Base-by-base conservation (phyloP, 306 rosid genomes). In the Cotoneaster glaucophyllus region DNA sequence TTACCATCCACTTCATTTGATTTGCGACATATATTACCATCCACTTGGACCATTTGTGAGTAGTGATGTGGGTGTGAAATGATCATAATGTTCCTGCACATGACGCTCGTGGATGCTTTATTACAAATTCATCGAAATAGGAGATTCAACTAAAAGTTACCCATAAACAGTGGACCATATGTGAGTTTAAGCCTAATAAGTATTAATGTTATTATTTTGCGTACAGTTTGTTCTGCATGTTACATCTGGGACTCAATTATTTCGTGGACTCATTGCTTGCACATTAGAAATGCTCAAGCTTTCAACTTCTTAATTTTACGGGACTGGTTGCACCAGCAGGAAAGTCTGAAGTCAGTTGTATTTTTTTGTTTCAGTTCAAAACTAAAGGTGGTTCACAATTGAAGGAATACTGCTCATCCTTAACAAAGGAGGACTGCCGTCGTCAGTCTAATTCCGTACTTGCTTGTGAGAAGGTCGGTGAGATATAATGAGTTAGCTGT, bases 391-490 rank as follows among this genome's bases (percentile, higher is more conserved):
- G 97, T 75, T 84, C 98, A 52, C 95, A 88, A 77, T 82, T 96
- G 81, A 89, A 87, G 84, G 91, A 89, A 78, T 96, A 92, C 83
- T 92, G 99, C 83, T 85, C 93, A 71, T 86, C 90, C 74, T 85
- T 96, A 70, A 96, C 99, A 29, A 96, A 95, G 87, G 99, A 92
- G 84, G 99, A 96, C 76, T 96, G 98, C 70, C 83, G 96, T 5
- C 97, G 93, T 64, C 99, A 89, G 68, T 82, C 92, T 58, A 89
- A 95, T 84, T 89, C 96, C 43, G 78, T 86, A 77, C 82, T 88
- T 66, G 97, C 99, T 32, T 96, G 99, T 85, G 97, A 88, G 81
- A 96, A 96, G 98, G 99, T 95, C 68, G 48, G 91, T 86, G 26
- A 37, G 58, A 32, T 56, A 66, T 69, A 48, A 32, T 45, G 11